Evolutionary conservation across 2,329 filamentous ascomycete species (phyloP), one percentile per base, ranked within the genome.

Genomic region (Trichoderma aggressivum): DNA sequence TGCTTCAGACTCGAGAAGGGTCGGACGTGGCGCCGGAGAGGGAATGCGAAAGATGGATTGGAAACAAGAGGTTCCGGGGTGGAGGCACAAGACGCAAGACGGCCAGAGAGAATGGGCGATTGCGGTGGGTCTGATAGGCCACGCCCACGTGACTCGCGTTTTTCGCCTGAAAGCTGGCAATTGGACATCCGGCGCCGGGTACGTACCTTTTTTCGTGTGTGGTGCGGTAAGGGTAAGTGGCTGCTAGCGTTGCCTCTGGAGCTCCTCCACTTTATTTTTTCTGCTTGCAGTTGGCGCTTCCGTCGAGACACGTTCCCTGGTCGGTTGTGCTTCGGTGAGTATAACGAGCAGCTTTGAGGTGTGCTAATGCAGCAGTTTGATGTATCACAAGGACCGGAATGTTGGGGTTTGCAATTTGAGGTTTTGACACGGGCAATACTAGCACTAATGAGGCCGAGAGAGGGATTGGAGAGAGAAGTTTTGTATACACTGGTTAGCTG

Each of bases 1-100:
- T 78, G 76, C 76, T 77, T 74, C 74, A 75, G 76, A 78, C 75
- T 79, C 76, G 77, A 56, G 74, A 75, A 75, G 75, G 74, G 66
- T 76, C 72, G 68, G 71, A 66, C 69, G 70, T 63, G 72, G 70
- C 71, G 72, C 63, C 53, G 63, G 50, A 56, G 50, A 47, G 47
- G 56, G 58, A 70, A 70, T 64, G 69, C 58, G 65, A 71, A 70
- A 64, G 67, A 72, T 72, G 70, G 74, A 73, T 43, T 71, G 76
- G 73, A 74, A 59, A 75, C 77, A 68, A 69, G 43, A 61, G 32
- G 24, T 75, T 72, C 76, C 74, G 73, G 75, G 75, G 76, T 75
- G 77, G 78, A 80, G 74, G 74, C 73, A 75, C 70, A 70, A 70
- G 70, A 65, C 65, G 70, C 65, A 71, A 67, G 70, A 61, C 63